Evolutionary conservation across 2,329 filamentous ascomycete genomes (phyloP), one percentile per base, ranked within the genome.

Genomic region (Corinectria fuckeliana): DNA sequence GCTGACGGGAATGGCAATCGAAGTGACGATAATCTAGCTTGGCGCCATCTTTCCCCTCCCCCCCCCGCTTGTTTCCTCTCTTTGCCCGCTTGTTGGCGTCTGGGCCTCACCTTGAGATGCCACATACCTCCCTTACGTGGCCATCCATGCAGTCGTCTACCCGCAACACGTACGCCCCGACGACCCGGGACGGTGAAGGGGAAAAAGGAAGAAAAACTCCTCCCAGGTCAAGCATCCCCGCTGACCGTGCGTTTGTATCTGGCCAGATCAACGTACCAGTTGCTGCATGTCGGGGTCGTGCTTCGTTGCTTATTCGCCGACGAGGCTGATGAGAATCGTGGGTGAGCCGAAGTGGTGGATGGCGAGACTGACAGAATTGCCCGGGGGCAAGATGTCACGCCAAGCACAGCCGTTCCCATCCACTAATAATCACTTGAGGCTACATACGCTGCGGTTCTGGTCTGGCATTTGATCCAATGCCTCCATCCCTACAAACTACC

Each of bases 1-100:
- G 56, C 38, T 30, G 45, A 41, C 39, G 39, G 56, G 56, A 54
- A 54, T 54, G 50, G 41, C 56, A 41, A 39, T 54, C 38, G 38
- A 38, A 50, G 53, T 55, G 45, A 59, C 36, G 45, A 49, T 45
- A 50, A 49, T 50, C 23, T 50, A 20, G n/a, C 50, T 25, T 45
- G 39, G 30, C 42, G 20, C 44, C 23, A 23, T 39, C 20, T 13
- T 8, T 36, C 28, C 53, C 55, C 55, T 11, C 28, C n/a, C n/a
- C n/a, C n/a, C n/a, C n/a, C n/a, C n/a, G n/a, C n/a, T n/a, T 32
- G 28, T 14, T 32, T 14, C 4, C 28, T 36, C 32, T 18, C 32
- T 42, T 58, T 49, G 42, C 16, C 6, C 38, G n/a, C n/a, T n/a
- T 41, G 26, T 52, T 16, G 16, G 14, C 42, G 25, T 18, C 42